Evolutionary conservation across 2,329 filamentous ascomycete genomes (phyloP), one percentile per base, ranked within the genome.

Genomic region (Neurospora sp.): DNA sequence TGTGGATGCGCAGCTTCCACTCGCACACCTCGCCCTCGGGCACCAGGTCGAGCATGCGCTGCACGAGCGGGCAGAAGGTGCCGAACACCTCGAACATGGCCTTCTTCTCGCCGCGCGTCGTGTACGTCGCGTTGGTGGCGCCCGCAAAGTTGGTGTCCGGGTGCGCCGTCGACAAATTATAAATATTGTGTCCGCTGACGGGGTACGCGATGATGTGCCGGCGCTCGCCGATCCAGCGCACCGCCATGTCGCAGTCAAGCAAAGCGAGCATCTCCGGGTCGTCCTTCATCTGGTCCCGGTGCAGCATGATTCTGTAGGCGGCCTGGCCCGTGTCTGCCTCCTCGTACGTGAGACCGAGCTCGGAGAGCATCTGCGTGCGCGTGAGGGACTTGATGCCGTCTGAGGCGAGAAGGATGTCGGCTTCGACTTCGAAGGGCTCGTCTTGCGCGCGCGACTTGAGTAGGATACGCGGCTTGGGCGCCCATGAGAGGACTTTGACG

Each of bases 131-230:
- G 39, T 83, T 84, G 3, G 85, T 84, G 2, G 87, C 86, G 10
- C 83, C 82, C 12, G 87, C 86, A 69, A 88, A 88, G 76, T 88
- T 85, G 72, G 79, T 80, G 74, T 90, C 88, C 2, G 88, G 88
- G 77, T 90, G 88, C 38, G 86, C 82, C 11, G 87, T 84, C 12
- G 87, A 88, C 40, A 90, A 80, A 78, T 90, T 90, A 80, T 89
- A 90, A 74, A 89, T 85, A 41, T 83, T 84, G 75, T 92, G 88
- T 76, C 84, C 86, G 72, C 87, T 84, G 62, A 95, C 89, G 0
- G 91, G 89, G 77, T 94, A 95, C 0, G 90, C 90, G 74, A 94
- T 92, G 78, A 93, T 91, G 79, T 94, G 92, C 1, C 90, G 85
- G 74, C 87, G 87, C 76, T 89, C 88, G 39, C 91, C 91, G 68